Conservation (phyloP, 768 basidiomycete species). For the Amanita rimosa region DNA sequence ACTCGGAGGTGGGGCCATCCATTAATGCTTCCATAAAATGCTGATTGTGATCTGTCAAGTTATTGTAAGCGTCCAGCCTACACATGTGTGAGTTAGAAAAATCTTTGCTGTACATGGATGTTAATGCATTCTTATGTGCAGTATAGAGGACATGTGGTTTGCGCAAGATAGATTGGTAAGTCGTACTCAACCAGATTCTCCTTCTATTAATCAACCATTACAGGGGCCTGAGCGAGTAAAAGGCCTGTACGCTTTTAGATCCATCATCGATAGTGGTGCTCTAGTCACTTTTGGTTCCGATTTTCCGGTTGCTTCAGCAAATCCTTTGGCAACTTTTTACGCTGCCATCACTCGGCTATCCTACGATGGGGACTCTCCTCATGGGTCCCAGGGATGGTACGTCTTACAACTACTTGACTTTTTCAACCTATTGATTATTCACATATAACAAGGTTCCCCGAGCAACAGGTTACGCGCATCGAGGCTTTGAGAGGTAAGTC, state of each 20-base stretch:
- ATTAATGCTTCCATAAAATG: background rate
- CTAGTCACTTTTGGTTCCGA: conserved; percentile 78
- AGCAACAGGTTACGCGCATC: conserved; percentile 60
- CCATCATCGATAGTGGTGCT: conserved; percentile 52
- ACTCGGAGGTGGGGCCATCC: conserved; percentile 55
- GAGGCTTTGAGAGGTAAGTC: conserved; percentile 63
- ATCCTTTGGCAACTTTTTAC: conserved; percentile 78
- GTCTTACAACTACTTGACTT: conserved; percentile 11
- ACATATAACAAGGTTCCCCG: conserved; percentile 54
- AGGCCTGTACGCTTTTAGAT: conserved; percentile 79
- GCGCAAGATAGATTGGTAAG: conserved; percentile 71
- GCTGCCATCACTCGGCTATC: conserved; percentile 77
- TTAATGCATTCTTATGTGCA: conserved; percentile 14
- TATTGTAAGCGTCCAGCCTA: conserved; percentile 86
- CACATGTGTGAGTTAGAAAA: conserved; percentile 56
- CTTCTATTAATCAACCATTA: conserved; percentile 1
- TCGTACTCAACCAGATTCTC: conserved; percentile 1
- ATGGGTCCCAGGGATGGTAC: conserved; percentile 77
- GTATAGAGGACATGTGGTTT: conserved; percentile 84
- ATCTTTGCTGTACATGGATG: background rate
- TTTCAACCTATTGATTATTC: background rate
- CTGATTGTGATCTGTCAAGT: conserved; percentile 29
- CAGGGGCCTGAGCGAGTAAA: conserved; percentile 80
- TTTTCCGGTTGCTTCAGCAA: conserved; percentile 81
- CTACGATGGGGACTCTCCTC: conserved; percentile 62